Conservation (phyloP, 441 rosid genomes). For the Euphorbia schlechtendalii region DNA sequence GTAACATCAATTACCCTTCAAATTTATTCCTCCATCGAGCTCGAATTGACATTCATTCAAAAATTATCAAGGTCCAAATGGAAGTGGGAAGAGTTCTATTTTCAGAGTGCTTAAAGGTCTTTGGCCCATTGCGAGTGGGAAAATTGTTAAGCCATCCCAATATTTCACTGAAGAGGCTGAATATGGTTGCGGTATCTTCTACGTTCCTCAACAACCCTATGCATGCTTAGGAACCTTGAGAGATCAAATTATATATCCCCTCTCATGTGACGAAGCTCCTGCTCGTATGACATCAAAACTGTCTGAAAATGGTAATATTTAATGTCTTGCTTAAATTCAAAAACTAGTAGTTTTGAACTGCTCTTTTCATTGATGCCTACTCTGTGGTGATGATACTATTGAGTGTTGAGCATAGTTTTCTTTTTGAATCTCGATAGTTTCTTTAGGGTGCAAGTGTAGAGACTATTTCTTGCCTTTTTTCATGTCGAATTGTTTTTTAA, state of each 20-base stretch:
- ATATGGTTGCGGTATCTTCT: slow-evolving; percentile 69
- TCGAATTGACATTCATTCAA: slow-evolving; percentile 19
- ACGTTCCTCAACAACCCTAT: slow-evolving; percentile 94
- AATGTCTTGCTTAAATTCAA: slow-evolving; percentile 1
- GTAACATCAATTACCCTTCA: slow-evolving; percentile 9
- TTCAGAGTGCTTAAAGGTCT: slow-evolving; percentile 95
- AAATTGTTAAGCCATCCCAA: slow-evolving; percentile 64
- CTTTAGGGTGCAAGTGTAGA: neutral
- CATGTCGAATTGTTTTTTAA: neutral
- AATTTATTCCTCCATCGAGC: neutral
- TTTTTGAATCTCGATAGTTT: neutral
- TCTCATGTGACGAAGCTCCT: slow-evolving; percentile 87
- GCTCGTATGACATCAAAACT: slow-evolving; percentile 43
- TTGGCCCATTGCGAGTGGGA: slow-evolving; percentile 92
- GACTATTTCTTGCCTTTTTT: too few relatives aligned
- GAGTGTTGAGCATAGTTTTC: neutral
- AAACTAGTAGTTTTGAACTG: neutral
- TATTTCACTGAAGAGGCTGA: slow-evolving; percentile 42
- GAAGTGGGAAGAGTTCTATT: slow-evolving; percentile 94
- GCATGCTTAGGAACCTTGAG: slow-evolving; percentile 97
- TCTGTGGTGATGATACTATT: neutral
- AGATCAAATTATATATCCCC: slow-evolving; percentile 98
- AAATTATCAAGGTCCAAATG: slow-evolving; percentile 77
- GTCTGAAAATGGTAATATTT: slow-evolving; percentile 44
- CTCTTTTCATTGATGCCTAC: neutral